Percentiles rank a stretch among this genome's conserved stretches.
phyloP scores from a whole-genome alignment of 2,329 filamentous ascomycete genomes.

The Diaporthe sp. region DNA sequence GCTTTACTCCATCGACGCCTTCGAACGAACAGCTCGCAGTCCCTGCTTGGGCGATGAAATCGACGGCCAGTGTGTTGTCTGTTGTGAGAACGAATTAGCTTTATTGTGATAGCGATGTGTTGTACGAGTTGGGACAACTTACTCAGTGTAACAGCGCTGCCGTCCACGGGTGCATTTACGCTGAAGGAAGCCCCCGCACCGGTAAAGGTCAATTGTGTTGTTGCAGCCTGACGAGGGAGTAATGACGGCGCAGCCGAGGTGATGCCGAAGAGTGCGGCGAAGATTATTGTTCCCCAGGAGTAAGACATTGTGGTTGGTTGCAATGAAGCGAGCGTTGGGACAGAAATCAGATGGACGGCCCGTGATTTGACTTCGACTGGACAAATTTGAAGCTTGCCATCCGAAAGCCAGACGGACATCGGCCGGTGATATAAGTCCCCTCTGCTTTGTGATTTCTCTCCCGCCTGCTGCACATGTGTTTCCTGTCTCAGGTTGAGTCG shows the following conservation, averaged over 20 bases:
- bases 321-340: neutral
- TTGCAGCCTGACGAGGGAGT: slow-evolving; percentile 25
- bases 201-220: slow-evolving; percentile 36
- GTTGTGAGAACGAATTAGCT: neutral
- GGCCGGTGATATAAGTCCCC: slow-evolving; percentile 12
- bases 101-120: neutral
- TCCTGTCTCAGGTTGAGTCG: slow-evolving; percentile 31
- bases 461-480: slow-evolving; percentile 11
- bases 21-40: slow-evolving; percentile 29
- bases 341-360: slow-evolving; percentile 24
- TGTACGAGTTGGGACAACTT: neutral
- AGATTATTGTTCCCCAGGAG: slow-evolving; percentile 2
- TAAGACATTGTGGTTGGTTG: slow-evolving; percentile 11
- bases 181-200: slow-evolving; percentile 34
- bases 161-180: slow-evolving; percentile 32
- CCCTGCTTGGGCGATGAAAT: slow-evolving; percentile 35
- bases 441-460: neutral
- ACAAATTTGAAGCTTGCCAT: slow-evolving; percentile 10
- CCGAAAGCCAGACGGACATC: slow-evolving; percentile 18
- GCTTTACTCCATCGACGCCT: slow-evolving; percentile 28
- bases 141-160: slow-evolving; percentile 17
- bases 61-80: slow-evolving; percentile 37
- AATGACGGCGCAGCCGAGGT: slow-evolving; percentile 26
- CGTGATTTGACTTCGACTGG: slow-evolving; percentile 6
- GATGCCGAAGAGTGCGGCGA: slow-evolving; percentile 8